These are phyloP conservation scores for Ettlia oleoabundans DNA, from an alignment of 139 green algal species.

Conservation along the genomic window DNA sequence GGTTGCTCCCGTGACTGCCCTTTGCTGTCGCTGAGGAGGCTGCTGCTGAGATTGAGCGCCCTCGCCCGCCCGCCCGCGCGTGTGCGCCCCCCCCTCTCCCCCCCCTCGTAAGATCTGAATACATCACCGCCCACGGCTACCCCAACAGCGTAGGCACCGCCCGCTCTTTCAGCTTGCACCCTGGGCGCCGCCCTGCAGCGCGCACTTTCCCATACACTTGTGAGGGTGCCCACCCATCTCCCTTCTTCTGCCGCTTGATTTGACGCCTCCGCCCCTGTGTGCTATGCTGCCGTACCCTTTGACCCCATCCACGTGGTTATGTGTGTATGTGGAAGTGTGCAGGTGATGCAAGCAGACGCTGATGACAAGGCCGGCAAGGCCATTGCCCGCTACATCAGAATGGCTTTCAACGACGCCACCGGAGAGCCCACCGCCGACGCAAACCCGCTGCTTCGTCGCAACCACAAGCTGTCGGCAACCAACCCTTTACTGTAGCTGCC, in stretches of 20 bases:
- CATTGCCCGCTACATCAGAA: constrained; percentile 42
- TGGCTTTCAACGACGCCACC: constrained; percentile 45
- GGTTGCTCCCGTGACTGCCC: too few species aligned
- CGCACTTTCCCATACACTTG: too few species aligned
- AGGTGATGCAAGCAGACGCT: constrained; percentile 56
- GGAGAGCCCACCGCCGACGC: constrained; percentile 38
- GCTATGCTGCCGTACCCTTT: background rate
- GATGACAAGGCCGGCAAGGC: constrained; percentile 47
- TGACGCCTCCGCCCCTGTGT: background rate
- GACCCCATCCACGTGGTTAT: background rate
- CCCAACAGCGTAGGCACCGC: background rate
- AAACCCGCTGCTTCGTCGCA: constrained; percentile 53
- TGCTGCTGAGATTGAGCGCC: too few species aligned
- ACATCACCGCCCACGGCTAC: too few species aligned
- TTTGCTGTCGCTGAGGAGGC: too few species aligned
- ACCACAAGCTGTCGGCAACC: constrained; percentile 45
- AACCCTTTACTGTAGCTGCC: constrained; percentile 49
- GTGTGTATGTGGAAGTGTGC: too few species aligned
- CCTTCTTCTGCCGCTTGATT: background rate
- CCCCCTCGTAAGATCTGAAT: too few species aligned
- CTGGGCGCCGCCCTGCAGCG: background rate
- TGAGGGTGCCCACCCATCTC: background rate
- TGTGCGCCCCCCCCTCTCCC: too few species aligned
- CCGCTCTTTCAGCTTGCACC: background rate
- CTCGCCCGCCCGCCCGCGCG: too few species aligned